These are phyloP conservation scores for Clathrospora elynae DNA, from an alignment of 2,329 filamentous ascomycete species.

Conservation along the genomic window DNA sequence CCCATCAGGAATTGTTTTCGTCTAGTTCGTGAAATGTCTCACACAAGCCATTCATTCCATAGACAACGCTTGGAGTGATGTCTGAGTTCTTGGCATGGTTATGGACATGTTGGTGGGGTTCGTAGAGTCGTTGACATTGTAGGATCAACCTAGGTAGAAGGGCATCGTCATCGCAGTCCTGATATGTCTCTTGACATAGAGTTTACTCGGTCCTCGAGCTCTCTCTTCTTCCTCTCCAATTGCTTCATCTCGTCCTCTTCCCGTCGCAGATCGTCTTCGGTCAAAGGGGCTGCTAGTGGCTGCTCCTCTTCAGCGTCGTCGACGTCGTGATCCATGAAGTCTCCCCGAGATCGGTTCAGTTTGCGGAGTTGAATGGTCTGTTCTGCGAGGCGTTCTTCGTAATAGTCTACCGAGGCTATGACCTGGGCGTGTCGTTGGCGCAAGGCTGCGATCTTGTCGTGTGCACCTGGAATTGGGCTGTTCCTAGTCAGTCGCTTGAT, in stretches of 20 bases:
- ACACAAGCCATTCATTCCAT: no score
- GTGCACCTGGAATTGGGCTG: conserved; percentile 74
- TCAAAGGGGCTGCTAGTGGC: conserved; percentile 57
- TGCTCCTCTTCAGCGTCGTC: conserved; percentile 51
- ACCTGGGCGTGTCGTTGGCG: conserved; percentile 74
- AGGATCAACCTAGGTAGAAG: no score
- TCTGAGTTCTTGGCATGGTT: no score
- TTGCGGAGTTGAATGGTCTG: conserved; percentile 74
- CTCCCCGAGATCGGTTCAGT: conserved; percentile 68
- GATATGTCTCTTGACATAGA: conserved; percentile 73
- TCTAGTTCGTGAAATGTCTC: no score
- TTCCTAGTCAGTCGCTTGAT: conserved; percentile 12
- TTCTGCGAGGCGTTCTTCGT: conserved; percentile 78
- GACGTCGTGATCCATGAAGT: conserved; percentile 62
- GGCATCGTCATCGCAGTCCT: conserved; percentile 54
- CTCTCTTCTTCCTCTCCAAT: conserved; percentile 66
- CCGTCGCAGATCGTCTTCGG: conserved; percentile 69
- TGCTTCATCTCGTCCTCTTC: conserved; percentile 73
- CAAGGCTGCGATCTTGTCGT: conserved; percentile 74
- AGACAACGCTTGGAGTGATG: no score
- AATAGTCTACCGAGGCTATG: conserved; percentile 74
- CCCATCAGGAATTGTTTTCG: no score
- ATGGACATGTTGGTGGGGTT: no score
- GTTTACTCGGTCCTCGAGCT: conserved; percentile 66
- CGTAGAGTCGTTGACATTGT: no score